These are phyloP conservation scores for Spathaspora hagerdaliae DNA, from an alignment of 805 yeast genomes.

Conservation along the genomic window DNA sequence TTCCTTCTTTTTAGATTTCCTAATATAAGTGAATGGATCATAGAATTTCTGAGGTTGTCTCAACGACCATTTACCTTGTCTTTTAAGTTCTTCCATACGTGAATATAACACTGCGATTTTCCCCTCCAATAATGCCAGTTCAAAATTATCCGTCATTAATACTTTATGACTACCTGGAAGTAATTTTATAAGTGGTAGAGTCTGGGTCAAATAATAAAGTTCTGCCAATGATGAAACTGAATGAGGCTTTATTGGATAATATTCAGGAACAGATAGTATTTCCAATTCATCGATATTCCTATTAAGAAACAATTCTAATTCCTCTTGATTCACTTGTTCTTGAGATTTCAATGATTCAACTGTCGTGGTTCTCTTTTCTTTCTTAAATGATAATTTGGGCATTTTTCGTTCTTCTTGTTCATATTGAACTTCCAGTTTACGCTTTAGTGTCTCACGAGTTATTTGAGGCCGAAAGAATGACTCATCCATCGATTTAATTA, in stretches of 20 bases:
- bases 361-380: slow-evolving; percentile 5
- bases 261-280: slow-evolving; percentile 38
- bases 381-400: background rate
- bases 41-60: slow-evolving; percentile 71
- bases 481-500: slow-evolving; percentile 6
- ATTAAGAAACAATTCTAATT: slow-evolving; percentile 16
- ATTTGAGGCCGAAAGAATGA: slow-evolving; percentile 6
- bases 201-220: slow-evolving; percentile 80
- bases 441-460: slow-evolving; percentile 3
- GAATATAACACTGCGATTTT: slow-evolving; percentile 85
- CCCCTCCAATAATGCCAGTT: slow-evolving; percentile 82
- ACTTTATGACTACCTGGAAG: slow-evolving; percentile 85
- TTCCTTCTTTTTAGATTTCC: slow-evolving; percentile 22
- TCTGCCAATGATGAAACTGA: slow-evolving; percentile 69
- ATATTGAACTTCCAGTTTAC: slow-evolving; percentile 3
- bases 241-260: slow-evolving; percentile 38
- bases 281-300: slow-evolving; percentile 29
- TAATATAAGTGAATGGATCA: slow-evolving; percentile 53
- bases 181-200: slow-evolving; percentile 76
- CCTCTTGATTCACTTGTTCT: slow-evolving; percentile 6
- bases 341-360: slow-evolving; percentile 11
- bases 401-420: background rate
- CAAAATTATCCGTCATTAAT: slow-evolving; percentile 79
- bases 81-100: slow-evolving; percentile 85
- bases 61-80: slow-evolving; percentile 86